Conservation (phyloP, 2,329 filamentous ascomycete species). For the Alternaria triticimaculans region DNA sequence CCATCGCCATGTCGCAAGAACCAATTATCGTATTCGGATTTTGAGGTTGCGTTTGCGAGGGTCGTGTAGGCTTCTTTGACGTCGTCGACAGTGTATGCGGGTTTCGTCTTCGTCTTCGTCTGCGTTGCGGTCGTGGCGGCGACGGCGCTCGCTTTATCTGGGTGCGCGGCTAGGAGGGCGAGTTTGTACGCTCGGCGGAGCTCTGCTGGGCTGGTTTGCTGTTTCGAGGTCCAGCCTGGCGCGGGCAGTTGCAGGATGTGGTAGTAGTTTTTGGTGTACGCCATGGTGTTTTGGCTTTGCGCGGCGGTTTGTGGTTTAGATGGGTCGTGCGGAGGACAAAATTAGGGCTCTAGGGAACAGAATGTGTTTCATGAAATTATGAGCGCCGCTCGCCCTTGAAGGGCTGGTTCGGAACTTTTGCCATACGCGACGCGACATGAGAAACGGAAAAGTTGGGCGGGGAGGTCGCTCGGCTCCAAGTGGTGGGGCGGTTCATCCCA, state of each 20-base stretch:
- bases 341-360: neutral
- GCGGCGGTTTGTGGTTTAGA: neutral
- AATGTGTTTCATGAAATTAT: neutral
- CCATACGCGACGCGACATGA: slow-evolving; percentile 5
- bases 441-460: slow-evolving; percentile 17
- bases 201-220: slow-evolving; percentile 5
- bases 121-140: neutral
- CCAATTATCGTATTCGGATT: slow-evolving; percentile 52
- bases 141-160: slow-evolving; percentile 57
- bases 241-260: slow-evolving; percentile 29
- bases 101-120: neutral
- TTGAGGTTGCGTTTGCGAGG: slow-evolving; percentile 54
- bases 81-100: slow-evolving; percentile 59
- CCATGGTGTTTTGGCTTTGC: slow-evolving; percentile 11
- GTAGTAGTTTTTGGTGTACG: slow-evolving; percentile 43
- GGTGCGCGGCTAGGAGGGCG: slow-evolving; percentile 64
- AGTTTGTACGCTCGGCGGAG: slow-evolving; percentile 59
- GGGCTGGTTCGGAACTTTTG: slow-evolving; percentile 2
- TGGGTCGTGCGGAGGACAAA: neutral
- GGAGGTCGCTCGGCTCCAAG: slow-evolving; percentile 9
- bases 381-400: neutral
- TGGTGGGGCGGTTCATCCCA: slow-evolving; percentile 18
- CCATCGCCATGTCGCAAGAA: slow-evolving; percentile 10
- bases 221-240: slow-evolving; percentile 8
- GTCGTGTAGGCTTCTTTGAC: slow-evolving; percentile 65